Conservation (phyloP, 768 basidiomycete genomes). For the Phylloporus sp. region DNA sequence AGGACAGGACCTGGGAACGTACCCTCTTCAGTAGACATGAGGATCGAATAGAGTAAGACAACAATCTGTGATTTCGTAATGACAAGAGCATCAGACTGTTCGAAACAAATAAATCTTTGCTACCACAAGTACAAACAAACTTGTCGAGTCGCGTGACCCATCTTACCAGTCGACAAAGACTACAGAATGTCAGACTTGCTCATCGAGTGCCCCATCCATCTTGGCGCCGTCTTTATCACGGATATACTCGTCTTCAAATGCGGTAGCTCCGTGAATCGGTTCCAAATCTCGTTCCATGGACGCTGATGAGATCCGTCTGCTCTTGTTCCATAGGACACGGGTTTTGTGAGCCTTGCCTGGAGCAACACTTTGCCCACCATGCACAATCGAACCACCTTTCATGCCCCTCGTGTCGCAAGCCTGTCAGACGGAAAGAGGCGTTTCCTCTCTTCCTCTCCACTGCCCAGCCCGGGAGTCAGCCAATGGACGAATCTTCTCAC, state of each 20-base stretch:
- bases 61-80: no score
- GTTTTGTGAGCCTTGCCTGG: conserved; percentile 29
- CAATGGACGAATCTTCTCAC: conserved; percentile 4
- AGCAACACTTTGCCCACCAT: conserved; percentile 16
- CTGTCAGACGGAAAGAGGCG: conserved; percentile 24
- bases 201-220: conserved; percentile 32
- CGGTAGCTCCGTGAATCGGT: conserved; percentile 18
- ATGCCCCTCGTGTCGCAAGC: conserved; percentile 32
- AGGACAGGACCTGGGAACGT: no score
- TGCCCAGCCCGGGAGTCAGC: conserved; percentile 6
- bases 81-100: no score
- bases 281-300: background rate
- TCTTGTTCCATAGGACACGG: conserved; percentile 28
- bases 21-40: no score
- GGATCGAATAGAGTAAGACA: no score
- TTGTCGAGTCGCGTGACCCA: background rate
- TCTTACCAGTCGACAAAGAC: background rate
- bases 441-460: conserved; percentile 27
- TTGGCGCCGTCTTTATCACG: conserved; percentile 25
- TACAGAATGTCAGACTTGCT: conserved; percentile 15
- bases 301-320: conserved; percentile 11
- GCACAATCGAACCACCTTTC: conserved; percentile 4
- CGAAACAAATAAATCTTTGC: no score
- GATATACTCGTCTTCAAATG: conserved; percentile 30
- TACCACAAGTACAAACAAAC: no score